Base-by-base conservation (phyloP, 495 filamentous ascomycete species). In the Xylaria scruposa region DNA sequence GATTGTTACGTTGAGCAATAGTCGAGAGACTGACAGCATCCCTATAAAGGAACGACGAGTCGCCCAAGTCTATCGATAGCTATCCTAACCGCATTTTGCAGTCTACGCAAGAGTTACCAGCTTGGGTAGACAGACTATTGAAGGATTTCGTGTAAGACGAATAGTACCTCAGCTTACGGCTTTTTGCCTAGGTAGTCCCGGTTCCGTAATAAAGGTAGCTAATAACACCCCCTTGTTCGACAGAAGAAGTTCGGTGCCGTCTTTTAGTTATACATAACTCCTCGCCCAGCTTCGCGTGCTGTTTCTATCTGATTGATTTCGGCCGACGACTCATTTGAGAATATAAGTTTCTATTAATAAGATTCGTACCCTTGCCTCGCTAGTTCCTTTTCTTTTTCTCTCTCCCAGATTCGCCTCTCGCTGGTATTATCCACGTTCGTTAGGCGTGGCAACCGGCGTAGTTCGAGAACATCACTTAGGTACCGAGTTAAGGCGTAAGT, bases 1-100 rank as follows among this genome's bases (percentile, higher is more conserved):
- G 29, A 66, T 72, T 67, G 74, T 68, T 75, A 70, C 71, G 67
- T 26, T 74, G 73, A 72, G 68, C 68, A 65, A 73, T 74, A 71
- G 68, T 74, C 64, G 13, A 17, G 33, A 42, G 36, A 67, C 49
- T 13, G 42, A 31, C 40, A 42, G 19, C 64, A 36, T 19, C 61
- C 42, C 44, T 15, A 66, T 53, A 67, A n/a, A 56, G n/a, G 31
- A 67, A 56, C 49, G 44, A 19, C 65, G 31, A 67, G 44, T 24
- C 19, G 49, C 29, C 29, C 31, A 29, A 19, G 33, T 67, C 42
- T 56, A 36, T 56, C 33, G 46, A 51, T 46, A 21, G 38, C 46
- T 67, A 36, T 19, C 2, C 44, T 7, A 36, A 67, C 63, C 63
- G 6, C 26, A 67, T 67, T 51, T 26, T 3, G 42, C 62, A 5